phyloP scores from a whole-genome alignment of 176 grass and related monocot species.

The Dendrocalamus sinicus region DNA sequence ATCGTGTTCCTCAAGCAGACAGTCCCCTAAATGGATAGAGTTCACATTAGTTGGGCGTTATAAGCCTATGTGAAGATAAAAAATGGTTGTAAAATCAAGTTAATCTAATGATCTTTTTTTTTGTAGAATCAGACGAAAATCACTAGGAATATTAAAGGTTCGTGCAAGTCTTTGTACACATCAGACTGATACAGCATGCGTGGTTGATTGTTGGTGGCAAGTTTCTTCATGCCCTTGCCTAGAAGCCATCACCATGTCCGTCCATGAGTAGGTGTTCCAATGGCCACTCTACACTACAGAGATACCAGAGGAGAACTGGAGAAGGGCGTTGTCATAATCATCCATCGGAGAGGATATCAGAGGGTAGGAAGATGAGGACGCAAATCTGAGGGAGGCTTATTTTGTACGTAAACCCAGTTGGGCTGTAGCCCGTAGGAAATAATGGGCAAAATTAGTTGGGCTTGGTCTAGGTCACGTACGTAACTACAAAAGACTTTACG shows the following conservation, averaged over 20 bases:
- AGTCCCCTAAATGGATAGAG: background rate
- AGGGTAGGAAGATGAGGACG: background rate
- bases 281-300: background rate
- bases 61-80: no score
- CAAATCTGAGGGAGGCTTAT: background rate
- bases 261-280: no score
- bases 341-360: background rate
- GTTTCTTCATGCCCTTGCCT: background rate
- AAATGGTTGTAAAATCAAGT: no score
- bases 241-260: background rate
- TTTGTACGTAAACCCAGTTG: no score
- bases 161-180: background rate
- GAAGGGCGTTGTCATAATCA: background rate
- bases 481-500: no score
- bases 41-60: no score
- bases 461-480: no score
- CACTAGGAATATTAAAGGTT: background rate
- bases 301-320: background rate
- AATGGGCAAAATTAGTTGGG: no score
- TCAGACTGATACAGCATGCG: background rate
- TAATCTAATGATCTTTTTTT: no score
- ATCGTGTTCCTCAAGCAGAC: background rate
- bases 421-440: no score
- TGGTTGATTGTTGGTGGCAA: background rate
- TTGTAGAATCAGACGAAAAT: background rate